Conservation (phyloP, 768 basidiomycete genomes). For the Xerocomus spinulosus region DNA sequence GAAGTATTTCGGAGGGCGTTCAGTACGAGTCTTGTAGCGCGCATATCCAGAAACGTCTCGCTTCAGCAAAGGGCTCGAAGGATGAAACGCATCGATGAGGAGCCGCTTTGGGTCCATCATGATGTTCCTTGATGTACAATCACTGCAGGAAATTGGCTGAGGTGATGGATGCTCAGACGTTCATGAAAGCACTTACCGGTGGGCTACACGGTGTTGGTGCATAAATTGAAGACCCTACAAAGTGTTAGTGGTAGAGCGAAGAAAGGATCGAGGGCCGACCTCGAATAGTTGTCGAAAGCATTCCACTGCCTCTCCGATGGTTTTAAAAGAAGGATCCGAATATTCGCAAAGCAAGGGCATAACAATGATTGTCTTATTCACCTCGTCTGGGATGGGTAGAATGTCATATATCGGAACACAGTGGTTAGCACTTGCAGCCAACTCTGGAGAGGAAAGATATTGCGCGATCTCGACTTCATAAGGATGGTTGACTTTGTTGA, state of each 20-base stretch:
- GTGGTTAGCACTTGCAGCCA: slow-evolving; percentile 25
- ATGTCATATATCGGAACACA: slow-evolving; percentile 26
- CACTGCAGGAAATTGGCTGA: slow-evolving; percentile 16
- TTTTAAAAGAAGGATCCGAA: too few relatives aligned
- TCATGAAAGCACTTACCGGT: slow-evolving; percentile 3
- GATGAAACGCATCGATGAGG: too few relatives aligned
- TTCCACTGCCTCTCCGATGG: slow-evolving; percentile 3
- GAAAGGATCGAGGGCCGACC: slow-evolving; percentile 5
- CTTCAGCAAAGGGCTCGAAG: slow-evolving; percentile 9
- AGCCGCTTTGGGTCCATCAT: slow-evolving; percentile 31
- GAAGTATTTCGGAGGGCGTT: slow-evolving; percentile 17
- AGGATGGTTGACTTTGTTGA: slow-evolving; percentile 13
- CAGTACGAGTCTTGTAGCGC: slow-evolving; percentile 8
- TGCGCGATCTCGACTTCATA: slow-evolving; percentile 30
- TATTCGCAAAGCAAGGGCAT: too few relatives aligned
- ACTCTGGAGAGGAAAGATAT: slow-evolving; percentile 10
- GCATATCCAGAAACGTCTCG: slow-evolving; percentile 20
- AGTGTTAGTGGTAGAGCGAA: background rate
- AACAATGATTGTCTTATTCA: too few relatives aligned
- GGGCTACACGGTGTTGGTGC: slow-evolving; percentile 17
- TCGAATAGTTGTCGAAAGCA: slow-evolving; percentile 32
- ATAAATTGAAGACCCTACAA: slow-evolving; percentile 23
- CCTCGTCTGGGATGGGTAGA: too few relatives aligned
- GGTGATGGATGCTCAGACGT: too few relatives aligned
- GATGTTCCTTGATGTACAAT: slow-evolving; percentile 29